These are phyloP conservation scores for Bullera alba DNA, from an alignment of 768 basidiomycete species.

Conservation along the genomic window DNA sequence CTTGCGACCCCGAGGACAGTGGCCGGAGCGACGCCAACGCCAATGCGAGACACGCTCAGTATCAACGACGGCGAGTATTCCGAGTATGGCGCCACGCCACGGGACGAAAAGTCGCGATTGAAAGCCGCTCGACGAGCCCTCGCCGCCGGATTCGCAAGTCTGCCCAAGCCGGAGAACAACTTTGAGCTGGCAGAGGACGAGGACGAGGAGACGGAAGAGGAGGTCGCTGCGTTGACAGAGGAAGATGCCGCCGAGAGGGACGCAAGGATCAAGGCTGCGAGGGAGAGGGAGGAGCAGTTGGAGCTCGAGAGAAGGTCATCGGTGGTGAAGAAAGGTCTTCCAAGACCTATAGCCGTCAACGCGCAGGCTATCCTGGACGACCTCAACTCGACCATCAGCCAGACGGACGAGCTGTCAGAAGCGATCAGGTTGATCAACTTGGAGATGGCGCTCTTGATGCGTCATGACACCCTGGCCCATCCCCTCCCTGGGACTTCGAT, in stretches of 20 bases:
- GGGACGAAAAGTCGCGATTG: slow-evolving; percentile 60
- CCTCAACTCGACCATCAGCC: slow-evolving; percentile 50
- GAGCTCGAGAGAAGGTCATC: slow-evolving; percentile 75
- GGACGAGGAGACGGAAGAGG: slow-evolving; percentile 55
- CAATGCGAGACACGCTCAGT: slow-evolving; percentile 79
- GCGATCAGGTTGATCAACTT: slow-evolving; percentile 63
- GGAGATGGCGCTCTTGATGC: slow-evolving; percentile 71
- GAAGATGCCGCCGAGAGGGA: slow-evolving; percentile 94
- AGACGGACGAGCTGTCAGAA: slow-evolving; percentile 49
- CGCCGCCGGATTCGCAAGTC: slow-evolving; percentile 67
- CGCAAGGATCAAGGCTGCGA: slow-evolving; percentile 58
- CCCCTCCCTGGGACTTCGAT: slow-evolving; percentile 80
- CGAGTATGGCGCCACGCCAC: slow-evolving; percentile 61
- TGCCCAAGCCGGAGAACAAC: slow-evolving; percentile 94
- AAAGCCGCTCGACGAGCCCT: slow-evolving; percentile 68
- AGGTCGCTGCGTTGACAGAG: slow-evolving; percentile 50
- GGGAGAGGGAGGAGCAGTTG: slow-evolving; percentile 70
- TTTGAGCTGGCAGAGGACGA: slow-evolving; percentile 91
- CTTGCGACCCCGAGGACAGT: slow-evolving; percentile 53
- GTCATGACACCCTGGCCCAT: slow-evolving; percentile 79
- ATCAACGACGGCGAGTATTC: slow-evolving; percentile 69
- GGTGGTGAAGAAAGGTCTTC: slow-evolving; percentile 71
- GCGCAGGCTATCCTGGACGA: slow-evolving; percentile 58
- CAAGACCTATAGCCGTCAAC: slow-evolving; percentile 79
- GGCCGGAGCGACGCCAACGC: slow-evolving; percentile 73